Evolutionary conservation across 495 filamentous ascomycete species (phyloP).

Genomic region (Penicillium verhagenii): DNA sequence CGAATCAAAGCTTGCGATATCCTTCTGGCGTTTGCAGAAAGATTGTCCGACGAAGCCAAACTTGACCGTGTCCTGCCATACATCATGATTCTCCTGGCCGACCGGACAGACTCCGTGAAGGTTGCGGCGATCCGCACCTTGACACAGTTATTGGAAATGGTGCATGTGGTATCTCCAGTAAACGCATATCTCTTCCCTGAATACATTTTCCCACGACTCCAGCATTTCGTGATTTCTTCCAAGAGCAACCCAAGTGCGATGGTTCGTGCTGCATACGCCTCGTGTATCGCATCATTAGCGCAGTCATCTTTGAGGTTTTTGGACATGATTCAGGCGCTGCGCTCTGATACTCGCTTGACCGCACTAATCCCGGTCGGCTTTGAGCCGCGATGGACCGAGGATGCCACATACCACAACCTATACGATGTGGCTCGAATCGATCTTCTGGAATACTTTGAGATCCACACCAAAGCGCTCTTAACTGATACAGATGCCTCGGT

Average conservation of each 20-base stretch:
- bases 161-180: constrained; percentile 83
- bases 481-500: constrained; percentile 88
- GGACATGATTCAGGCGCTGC: constrained; percentile 84
- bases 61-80: constrained; percentile 93
- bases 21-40: constrained; percentile 87
- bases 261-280: constrained; percentile 87
- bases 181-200: constrained; percentile 96
- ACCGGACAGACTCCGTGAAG: constrained; percentile 78
- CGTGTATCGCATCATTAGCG: constrained; percentile 88
- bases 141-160: constrained; percentile 83
- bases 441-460: constrained; percentile 76
- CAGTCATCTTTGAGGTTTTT: constrained; percentile 82
- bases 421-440: constrained; percentile 81
- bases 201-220: constrained; percentile 84
- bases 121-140: constrained; percentile 80
- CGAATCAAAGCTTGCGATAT: constrained; percentile 90
- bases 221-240: constrained; percentile 60
- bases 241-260: constrained; percentile 61
- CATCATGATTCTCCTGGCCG: constrained; percentile 74
- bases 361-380: constrained; percentile 70
- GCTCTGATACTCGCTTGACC: constrained; percentile 78
- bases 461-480: constrained; percentile 83
- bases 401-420: constrained; percentile 71
- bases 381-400: constrained; percentile 60
- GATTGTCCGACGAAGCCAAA: constrained; percentile 93